Evolutionary conservation across 1,284 basidiomycete species (phyloP), one percentile per base, ranked within the genome.

Genomic region (Caloboletus firmus): DNA sequence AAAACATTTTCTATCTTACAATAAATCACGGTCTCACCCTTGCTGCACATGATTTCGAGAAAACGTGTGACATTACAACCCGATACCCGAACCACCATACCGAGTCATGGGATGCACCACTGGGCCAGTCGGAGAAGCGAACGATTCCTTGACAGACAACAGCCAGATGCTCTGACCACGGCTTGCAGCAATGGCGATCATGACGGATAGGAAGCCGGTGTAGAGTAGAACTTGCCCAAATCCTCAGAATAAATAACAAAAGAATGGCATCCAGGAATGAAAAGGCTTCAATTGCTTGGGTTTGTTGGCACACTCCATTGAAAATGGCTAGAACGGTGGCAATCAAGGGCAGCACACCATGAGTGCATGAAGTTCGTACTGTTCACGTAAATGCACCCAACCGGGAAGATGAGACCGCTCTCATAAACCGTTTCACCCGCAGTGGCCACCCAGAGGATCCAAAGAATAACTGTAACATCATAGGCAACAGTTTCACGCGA

Each of bases 401-500:
- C 32, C 0, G 60, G 46, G 51, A 69, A 72, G 39, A 57, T 39
- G 20, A 67, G 39, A 7, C 40, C 42, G 30, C 58, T 57, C 1
- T 52, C 55, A n/a, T 64, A 51, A 5, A 73, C 72, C 8, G 78
- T 59, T 32, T 73, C 63, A 2, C 71, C 79, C 3, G 71, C 84
- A 50, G 73, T 72, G 15, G 81, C 73, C 35, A 86, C 70, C 82
- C 81, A 86, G 26, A 87, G 65, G 51, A 86, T 63, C 75, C 78
- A 82, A 8, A 87, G 74, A 45, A 83, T 39, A 52, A 61, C 84
- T 83, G 45, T 8, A 56, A 37, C 5, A 44, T 46, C 15, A 46
- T 47, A 17, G 40, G 37, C n/a, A 57, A 36, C 35, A 35, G 39
- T 24, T 32, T 22, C 22, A 15, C 15, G 20, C 8, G 18, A 26